These are phyloP conservation scores for Coemansia sp. DNA, from an alignment of 192 early-diverging fungal genomes.

Conservation along the genomic window DNA sequence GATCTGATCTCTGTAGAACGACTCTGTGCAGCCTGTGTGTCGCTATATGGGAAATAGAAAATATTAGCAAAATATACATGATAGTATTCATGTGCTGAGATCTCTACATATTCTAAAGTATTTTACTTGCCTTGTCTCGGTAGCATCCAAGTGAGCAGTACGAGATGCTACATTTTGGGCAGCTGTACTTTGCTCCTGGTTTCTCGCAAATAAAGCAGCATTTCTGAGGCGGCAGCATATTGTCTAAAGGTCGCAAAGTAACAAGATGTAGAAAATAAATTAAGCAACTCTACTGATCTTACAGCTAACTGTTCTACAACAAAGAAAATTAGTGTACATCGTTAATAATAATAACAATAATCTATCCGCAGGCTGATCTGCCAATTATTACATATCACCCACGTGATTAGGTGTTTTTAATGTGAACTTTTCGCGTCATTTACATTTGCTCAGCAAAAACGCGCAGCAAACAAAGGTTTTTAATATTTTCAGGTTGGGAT, in stretches of 20 bases:
- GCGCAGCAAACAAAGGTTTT: constrained; percentile 5
- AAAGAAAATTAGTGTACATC: background rate
- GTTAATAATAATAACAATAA: background rate
- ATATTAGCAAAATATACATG: background rate
- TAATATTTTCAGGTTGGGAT: background rate
- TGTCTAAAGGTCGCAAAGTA: background rate
- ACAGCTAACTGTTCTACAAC: no score
- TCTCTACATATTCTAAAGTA: no score
- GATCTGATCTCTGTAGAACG: constrained; percentile 44
- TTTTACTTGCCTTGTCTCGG: constrained; percentile 34
- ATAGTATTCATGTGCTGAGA: background rate
- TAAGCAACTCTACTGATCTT: no score
- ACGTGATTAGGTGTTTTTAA: background rate
- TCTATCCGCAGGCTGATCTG: background rate
- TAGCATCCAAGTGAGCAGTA: constrained; percentile 51
- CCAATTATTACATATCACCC: background rate
- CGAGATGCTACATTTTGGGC: constrained; percentile 40
- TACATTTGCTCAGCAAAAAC: background rate
- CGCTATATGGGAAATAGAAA: constrained; percentile 5
- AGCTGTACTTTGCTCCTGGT: constrained; percentile 46
- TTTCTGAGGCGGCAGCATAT: background rate
- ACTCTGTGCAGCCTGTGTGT: constrained; percentile 41
- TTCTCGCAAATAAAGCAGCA: constrained; percentile 31
- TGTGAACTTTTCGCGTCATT: background rate
- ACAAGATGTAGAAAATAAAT: no score